Percentiles rank a stretch among this genome's conserved stretches.
These are phyloP conservation scores for Coelastrella sp. DNA, from an alignment of 139 green algal genomes.

Conservation along the genomic window DNA sequence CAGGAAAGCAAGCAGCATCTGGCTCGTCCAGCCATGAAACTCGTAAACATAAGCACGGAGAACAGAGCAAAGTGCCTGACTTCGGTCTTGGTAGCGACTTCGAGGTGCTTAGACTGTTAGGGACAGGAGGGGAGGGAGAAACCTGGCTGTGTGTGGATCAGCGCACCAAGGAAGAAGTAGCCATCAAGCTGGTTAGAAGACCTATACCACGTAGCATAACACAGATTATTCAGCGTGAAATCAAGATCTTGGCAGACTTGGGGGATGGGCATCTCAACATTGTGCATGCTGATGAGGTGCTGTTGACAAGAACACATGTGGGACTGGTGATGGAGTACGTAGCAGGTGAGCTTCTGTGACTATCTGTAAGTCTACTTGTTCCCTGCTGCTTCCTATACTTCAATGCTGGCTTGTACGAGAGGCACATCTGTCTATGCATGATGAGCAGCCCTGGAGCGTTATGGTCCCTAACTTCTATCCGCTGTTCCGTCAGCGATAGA, in stretches of 20 bases:
- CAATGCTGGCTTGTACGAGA: no score
- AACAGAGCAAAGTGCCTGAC: slow-evolving; percentile 45
- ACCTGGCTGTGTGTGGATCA: slow-evolving; percentile 67
- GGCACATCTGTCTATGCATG: no score
- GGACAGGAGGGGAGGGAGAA: slow-evolving; percentile 69
- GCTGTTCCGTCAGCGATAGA: no score
- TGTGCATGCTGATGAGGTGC: slow-evolving; percentile 69
- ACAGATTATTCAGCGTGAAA: slow-evolving; percentile 75
- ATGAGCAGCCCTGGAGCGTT: no score
- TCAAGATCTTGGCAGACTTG: slow-evolving; percentile 73
- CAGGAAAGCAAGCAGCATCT: not conserved
- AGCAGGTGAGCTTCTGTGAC: not conserved
- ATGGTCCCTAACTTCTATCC: no score
- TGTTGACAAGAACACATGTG: slow-evolving; percentile 66
- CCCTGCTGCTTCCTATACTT: no score
- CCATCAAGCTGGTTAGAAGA: slow-evolving; percentile 74
- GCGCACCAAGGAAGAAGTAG: slow-evolving; percentile 53
- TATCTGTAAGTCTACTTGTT: no score
- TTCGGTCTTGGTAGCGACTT: slow-evolving; percentile 56
- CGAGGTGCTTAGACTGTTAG: slow-evolving; percentile 53
- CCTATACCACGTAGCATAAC: slow-evolving; percentile 69
- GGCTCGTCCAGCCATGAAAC: not conserved
- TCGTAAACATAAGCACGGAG: not conserved
- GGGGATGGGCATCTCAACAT: slow-evolving; percentile 77
- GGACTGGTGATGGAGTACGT: slow-evolving; percentile 79